Conservation (phyloP, 768 basidiomycete genomes). For the Rhizopogon vulgaris region DNA sequence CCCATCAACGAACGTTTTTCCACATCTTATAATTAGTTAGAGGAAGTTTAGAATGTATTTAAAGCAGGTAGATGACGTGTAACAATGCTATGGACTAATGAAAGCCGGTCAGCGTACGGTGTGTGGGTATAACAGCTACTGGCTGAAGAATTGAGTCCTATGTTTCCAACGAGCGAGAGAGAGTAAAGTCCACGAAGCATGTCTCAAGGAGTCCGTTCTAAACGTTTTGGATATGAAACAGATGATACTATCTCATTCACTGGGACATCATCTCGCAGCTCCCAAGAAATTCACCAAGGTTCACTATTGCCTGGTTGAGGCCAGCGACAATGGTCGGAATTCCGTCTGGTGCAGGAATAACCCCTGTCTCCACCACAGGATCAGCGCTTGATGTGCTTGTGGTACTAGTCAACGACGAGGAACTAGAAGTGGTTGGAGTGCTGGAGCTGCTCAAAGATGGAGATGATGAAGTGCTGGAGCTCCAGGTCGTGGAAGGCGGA, state of each 20-base stretch:
- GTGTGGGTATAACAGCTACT: conserved; percentile 20
- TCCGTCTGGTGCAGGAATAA: not conserved
- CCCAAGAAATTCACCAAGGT: conserved; percentile 14
- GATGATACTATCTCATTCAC: not conserved
- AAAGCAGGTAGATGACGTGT: conserved; percentile 1
- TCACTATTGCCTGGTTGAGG: conserved; percentile 14
- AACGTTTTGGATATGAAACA: not conserved
- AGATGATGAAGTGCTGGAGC: conserved; percentile 10
- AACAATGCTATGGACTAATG: conserved; percentile 6
- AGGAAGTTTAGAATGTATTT: too few species aligned
- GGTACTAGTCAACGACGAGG: conserved; percentile 1
- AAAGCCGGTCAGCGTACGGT: conserved; percentile 7
- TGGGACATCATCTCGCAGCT: conserved; percentile 3
- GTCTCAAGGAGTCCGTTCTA: not conserved
- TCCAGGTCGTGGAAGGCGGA: conserved; percentile 3
- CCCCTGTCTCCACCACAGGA: conserved; percentile 8
- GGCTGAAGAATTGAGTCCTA: conserved; percentile 15
- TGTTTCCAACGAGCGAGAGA: conserved; percentile 4
- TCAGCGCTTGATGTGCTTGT: conserved; percentile 19
- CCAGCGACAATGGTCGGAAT: conserved; percentile 9
- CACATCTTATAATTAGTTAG: too few species aligned
- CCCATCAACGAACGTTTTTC: too few species aligned
- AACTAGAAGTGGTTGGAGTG: conserved; percentile 2
- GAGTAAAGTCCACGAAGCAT: conserved; percentile 12
- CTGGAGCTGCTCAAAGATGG: not conserved